Base-by-base conservation (phyloP, 345 rosid species). In the Nephelium lappaceum region DNA sequence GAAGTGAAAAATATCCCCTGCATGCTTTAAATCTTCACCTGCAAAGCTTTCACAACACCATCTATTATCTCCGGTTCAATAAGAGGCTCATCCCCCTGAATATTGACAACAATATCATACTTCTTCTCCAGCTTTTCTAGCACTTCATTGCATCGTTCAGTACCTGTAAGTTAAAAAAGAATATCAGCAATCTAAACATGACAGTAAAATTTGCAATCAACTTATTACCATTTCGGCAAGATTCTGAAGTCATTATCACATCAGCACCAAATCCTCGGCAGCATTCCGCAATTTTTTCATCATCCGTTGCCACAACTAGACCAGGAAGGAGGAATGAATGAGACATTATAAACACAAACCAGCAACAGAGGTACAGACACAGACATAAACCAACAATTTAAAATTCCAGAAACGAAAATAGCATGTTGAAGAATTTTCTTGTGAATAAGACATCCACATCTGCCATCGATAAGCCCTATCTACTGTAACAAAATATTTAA, bases 81-180 rank as follows among this genome's bases (percentile, higher is more conserved):
- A 51, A 94, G 97, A 72, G 97, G 98, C 84, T 96, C 99, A 73
- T 94, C 99, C 1, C 98, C 98, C 82, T 96, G 98, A 84, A 96
- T 96, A 78, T 96, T 94, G 73, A 96, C 98, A 53, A 93, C 98
- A 53, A 94, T 88, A 64, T 96, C 98, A 79, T 91, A 94, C 85
- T 89, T 91, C 83, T 94, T 94, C 79, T 84, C 94, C 36, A 96
- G 82, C 89, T 94, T 93, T 77, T 88, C 88, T 63, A 94, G 89
- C 8, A 98, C 98, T 83, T 96, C 99, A n/a, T 87, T 88, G 85
- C 98, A 93, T 61, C 97, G 84, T 72, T 96, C 98, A 27, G 97
- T 87, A 72, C 99, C 98, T 94, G 80, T 10, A 49, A 49, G 79
- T 69, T 27, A 71, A 24, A 62, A 61, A 42, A 72, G 39, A 78